Evolutionary conservation across 2,329 filamentous ascomycete genomes (phyloP).

Genomic region (Aplosporella prunicola): DNA sequence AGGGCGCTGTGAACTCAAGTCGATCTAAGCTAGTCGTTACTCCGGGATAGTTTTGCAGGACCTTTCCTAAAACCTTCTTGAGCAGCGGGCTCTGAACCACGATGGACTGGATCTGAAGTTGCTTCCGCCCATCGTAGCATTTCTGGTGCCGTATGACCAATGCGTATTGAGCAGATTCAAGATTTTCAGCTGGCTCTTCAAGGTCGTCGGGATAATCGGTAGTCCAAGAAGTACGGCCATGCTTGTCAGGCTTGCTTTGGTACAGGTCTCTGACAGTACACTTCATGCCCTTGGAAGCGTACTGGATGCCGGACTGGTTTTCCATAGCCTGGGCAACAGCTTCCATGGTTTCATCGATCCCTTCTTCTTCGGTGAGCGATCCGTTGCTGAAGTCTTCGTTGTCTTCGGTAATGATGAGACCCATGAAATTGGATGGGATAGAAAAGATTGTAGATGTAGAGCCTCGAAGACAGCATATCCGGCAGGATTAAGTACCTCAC

Average conservation of each 20-base stretch:
- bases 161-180: constrained; percentile 13
- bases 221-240: constrained; percentile 8
- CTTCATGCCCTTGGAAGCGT: constrained; percentile 3
- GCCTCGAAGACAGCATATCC: too few species aligned
- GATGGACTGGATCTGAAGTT: constrained; percentile 19
- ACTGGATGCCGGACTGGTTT: background rate
- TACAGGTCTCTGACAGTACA: constrained; percentile 7
- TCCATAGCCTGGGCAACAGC: background rate
- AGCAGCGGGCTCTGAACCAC: constrained; percentile 27
- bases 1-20: constrained; percentile 25
- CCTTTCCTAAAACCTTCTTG: constrained; percentile 20
- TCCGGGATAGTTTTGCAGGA: constrained; percentile 24
- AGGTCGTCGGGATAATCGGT: constrained; percentile 10
- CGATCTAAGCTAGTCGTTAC: constrained; percentile 23
- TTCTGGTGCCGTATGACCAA: constrained; percentile 16
- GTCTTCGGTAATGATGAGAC: too few species aligned
- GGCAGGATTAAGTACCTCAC: too few species aligned
- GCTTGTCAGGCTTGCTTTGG: constrained; percentile 7
- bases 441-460: too few species aligned
- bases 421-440: too few species aligned
- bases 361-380: too few species aligned
- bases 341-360: background rate
- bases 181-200: constrained; percentile 13
- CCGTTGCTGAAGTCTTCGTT: too few species aligned
- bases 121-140: constrained; percentile 14